Conservation (phyloP, 2,329 filamentous ascomycete genomes). For the Tolypocladium capitatum region DNA sequence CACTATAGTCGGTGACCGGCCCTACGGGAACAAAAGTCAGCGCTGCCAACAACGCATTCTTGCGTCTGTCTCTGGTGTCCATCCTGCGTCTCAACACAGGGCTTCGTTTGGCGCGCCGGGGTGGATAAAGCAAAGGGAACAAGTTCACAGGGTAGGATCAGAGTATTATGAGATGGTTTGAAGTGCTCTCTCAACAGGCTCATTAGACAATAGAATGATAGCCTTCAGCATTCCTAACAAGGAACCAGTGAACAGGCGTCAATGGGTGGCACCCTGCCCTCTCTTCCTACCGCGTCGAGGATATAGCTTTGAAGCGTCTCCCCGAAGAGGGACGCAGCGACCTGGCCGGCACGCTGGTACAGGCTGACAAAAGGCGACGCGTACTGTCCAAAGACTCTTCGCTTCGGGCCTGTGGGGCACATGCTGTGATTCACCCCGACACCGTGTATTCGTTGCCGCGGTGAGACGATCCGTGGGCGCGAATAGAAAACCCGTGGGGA, state of each 20-base stretch:
- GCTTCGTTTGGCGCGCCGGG: background rate
- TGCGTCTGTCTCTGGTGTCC: slow-evolving; percentile 3
- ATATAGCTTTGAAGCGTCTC: background rate
- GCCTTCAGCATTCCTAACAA: background rate
- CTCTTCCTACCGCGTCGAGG: background rate
- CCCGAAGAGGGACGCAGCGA: background rate
- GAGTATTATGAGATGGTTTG: background rate
- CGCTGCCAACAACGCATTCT: slow-evolving; percentile 3
- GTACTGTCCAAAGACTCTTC: background rate
- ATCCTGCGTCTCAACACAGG: background rate
- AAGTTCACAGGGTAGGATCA: background rate
- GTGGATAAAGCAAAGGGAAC: background rate
- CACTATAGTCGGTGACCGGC: slow-evolving; percentile 85
- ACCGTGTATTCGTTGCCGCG: background rate
- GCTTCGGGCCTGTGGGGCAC: background rate
- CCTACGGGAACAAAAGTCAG: slow-evolving; percentile 35
- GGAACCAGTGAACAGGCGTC: background rate
- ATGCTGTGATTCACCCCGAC: background rate
- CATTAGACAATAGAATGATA: background rate
- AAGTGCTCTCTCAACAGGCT: background rate
- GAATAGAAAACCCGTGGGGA: background rate
- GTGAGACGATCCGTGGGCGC: background rate
- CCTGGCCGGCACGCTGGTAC: background rate
- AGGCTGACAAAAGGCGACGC: background rate
- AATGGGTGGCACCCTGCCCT: background rate